These are phyloP conservation scores for Mercurialis annua DNA, from an alignment of 345 rosid genomes.

Conservation along the genomic window DNA sequence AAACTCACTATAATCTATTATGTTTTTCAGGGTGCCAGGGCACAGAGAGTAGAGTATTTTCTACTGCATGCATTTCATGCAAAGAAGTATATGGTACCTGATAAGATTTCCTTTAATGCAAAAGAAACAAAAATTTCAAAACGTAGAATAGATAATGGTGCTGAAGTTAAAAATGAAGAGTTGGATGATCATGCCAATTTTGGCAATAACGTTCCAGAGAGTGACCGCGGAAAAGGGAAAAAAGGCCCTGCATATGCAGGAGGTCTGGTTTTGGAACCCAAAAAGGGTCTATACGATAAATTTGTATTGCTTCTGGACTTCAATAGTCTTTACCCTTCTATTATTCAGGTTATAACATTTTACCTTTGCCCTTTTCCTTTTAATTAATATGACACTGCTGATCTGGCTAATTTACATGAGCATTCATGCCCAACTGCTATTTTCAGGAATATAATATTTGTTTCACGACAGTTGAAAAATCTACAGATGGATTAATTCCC, in stretches of 20 bases:
- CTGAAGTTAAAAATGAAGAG: conserved; percentile 47
- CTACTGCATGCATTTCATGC: conserved; percentile 88
- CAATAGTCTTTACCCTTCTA: conserved; percentile 98
- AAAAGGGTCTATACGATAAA: conserved; percentile 91
- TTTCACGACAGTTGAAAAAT: conserved; percentile 89
- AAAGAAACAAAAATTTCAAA: conserved; percentile 59
- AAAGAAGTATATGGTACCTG: conserved; percentile 89
- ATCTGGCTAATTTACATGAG: not conserved
- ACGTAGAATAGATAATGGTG: conserved; percentile 46
- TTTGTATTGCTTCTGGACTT: conserved; percentile 91
- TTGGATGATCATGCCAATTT: conserved; percentile 40
- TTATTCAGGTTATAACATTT: conserved; percentile 71
- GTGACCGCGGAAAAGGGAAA: conserved; percentile 54
- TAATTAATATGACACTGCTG: not conserved
- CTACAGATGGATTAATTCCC: conserved; percentile 68
- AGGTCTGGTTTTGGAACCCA: conserved; percentile 97
- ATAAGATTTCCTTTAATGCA: conserved; percentile 54
- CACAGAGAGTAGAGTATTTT: conserved; percentile 92
- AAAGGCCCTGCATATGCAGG: conserved; percentile 95
- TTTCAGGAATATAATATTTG: conserved; percentile 93
- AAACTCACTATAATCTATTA: conserved; percentile 5
- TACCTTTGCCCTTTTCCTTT: conserved; percentile 10
- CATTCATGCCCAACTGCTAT: conserved; percentile 17
- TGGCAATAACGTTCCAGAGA: conserved; percentile 42
- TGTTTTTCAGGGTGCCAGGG: conserved; percentile 85